phyloP scores from a whole-genome alignment of 1,284 basidiomycete species.

The Inonotus hispidus region DNA sequence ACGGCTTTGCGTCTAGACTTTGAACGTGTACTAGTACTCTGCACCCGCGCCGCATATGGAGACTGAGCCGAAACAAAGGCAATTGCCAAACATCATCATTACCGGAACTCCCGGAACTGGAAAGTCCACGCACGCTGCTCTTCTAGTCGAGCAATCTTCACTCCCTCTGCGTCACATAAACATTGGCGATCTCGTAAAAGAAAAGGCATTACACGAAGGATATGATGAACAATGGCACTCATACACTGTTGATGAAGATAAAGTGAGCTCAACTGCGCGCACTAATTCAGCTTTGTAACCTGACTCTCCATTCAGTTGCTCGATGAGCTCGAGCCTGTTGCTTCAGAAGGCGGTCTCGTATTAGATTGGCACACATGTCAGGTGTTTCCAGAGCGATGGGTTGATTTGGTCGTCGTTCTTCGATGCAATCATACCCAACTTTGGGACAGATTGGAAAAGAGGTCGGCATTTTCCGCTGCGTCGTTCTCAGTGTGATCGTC shows the following conservation, averaged over 20 bases:
- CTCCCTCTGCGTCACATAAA: slow-evolving; percentile 79
- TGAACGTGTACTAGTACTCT: not conserved
- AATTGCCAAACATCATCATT: slow-evolving; percentile 81
- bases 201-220: slow-evolving; percentile 75
- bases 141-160: slow-evolving; percentile 65
- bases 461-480: slow-evolving; percentile 47
- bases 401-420: slow-evolving; percentile 94
- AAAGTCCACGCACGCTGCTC: slow-evolving; percentile 88
- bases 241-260: slow-evolving; percentile 94
- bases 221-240: slow-evolving; percentile 95
- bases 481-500: not conserved
- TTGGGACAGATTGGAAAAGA: slow-evolving; percentile 92
- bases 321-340: slow-evolving; percentile 80
- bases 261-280: slow-evolving; percentile 41
- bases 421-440: slow-evolving; percentile 84
- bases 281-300: not conserved
- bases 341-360: slow-evolving; percentile 71
- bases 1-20: too few relatives aligned
- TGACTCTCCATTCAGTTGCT: slow-evolving; percentile 49
- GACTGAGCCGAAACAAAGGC: slow-evolving; percentile 3
- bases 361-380: slow-evolving; percentile 98
- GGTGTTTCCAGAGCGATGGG: slow-evolving; percentile 93
- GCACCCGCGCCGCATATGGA: not conserved
- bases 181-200: slow-evolving; percentile 86
- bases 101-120: slow-evolving; percentile 87